Evolutionary conservation across 73 alveolate genomes (phyloP).

Genomic region (Uronychia binucleata): DNA sequence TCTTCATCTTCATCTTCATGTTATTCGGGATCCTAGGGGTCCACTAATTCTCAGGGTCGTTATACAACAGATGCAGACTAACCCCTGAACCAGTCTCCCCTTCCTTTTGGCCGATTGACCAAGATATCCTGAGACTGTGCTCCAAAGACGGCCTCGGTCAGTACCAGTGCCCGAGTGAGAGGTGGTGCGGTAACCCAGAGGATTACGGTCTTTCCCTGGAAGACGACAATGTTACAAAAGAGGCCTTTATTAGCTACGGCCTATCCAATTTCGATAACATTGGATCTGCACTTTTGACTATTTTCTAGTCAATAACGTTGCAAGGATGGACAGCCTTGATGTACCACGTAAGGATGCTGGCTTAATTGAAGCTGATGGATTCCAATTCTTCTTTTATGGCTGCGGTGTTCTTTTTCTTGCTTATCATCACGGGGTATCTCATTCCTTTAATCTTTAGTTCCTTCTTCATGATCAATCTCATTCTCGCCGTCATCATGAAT

Average conservation of each 20-base stretch:
- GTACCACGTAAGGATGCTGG: constrained; percentile 27
- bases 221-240: not conserved
- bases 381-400: too few species aligned
- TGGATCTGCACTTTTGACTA: constrained; percentile 2
- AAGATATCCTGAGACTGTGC: constrained; percentile 10
- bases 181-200: constrained; percentile 39
- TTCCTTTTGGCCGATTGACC: constrained; percentile 15
- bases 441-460: too few species aligned
- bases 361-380: too few species aligned
- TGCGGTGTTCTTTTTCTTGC: too few species aligned
- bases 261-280: constrained; percentile 16
- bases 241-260: constrained; percentile 13
- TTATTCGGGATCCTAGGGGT: constrained; percentile 51
- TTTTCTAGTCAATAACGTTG: constrained; percentile 22
- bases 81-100: constrained; percentile 9
- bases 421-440: too few species aligned
- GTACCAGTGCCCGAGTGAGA: constrained; percentile 9
- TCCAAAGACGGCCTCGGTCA: constrained; percentile 20
- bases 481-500: too few species aligned
- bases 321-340: constrained; percentile 21
- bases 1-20: constrained; percentile 45
- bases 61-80: constrained; percentile 38
- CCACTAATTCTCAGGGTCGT: constrained; percentile 37
- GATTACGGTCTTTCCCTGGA: not conserved
- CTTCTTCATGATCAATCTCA: too few species aligned